phyloP scores from a whole-genome alignment of 1,284 basidiomycete genomes.

The Chalciporus sp. region DNA sequence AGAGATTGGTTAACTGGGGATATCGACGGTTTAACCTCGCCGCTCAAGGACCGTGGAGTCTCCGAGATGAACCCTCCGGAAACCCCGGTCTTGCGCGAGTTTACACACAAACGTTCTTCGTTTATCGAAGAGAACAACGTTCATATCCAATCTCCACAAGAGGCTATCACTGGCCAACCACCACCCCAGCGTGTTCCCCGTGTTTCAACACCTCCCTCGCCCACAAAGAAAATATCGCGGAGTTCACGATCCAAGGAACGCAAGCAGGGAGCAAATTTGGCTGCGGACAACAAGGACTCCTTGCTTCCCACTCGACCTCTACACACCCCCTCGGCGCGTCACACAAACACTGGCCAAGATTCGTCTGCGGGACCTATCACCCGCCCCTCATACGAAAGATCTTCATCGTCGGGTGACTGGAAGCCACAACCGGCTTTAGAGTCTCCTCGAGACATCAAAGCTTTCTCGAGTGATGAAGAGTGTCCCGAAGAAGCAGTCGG shows the following conservation, averaged over 20 bases:
- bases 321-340: constrained; percentile 4
- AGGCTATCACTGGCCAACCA: constrained; percentile 48
- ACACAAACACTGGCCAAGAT: constrained; percentile 15
- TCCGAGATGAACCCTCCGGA: constrained; percentile 21
- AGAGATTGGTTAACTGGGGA: constrained; percentile 77
- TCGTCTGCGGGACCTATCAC: background rate
- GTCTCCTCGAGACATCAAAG: constrained; percentile 26
- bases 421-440: constrained; percentile 12
- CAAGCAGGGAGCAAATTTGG: constrained; percentile 13
- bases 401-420: constrained; percentile 24
- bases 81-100: constrained; percentile 59
- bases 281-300: constrained; percentile 12
- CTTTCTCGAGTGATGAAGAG: constrained; percentile 58
- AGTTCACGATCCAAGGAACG: constrained; percentile 31
- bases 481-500: constrained; percentile 57
- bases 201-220: constrained; percentile 27
- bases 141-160: constrained; percentile 45
- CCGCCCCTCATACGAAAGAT: constrained; percentile 15
- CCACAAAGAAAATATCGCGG: constrained; percentile 29
- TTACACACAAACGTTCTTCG: constrained; percentile 71
- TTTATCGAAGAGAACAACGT: constrained; percentile 57
- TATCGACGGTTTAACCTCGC: constrained; percentile 38
- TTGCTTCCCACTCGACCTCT: constrained; percentile 19
- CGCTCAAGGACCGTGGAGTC: constrained; percentile 22
- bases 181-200: constrained; percentile 25